Conservation (phyloP, 805 yeast genomes). For the Lachancea meyersii region DNA sequence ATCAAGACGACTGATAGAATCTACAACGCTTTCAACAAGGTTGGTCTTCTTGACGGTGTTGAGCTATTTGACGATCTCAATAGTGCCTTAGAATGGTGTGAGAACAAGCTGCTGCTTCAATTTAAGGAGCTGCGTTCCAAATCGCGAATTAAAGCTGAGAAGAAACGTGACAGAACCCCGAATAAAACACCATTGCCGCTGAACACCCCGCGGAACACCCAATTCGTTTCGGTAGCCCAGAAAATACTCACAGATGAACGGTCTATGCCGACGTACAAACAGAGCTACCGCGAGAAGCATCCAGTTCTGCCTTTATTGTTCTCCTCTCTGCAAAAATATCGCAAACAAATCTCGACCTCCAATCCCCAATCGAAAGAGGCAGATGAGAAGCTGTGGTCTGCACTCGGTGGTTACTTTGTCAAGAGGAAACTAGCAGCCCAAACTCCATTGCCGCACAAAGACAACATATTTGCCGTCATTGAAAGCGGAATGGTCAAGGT, state of each 20-base stretch:
- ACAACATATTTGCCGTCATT: conserved; percentile 45
- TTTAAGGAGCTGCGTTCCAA: conserved; percentile 33
- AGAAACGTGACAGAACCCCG: conserved; percentile 6
- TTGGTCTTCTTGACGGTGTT: conserved; percentile 63
- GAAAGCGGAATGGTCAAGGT: conserved; percentile 51
- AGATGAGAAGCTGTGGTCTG: conserved; percentile 55
- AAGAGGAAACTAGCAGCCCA: conserved; percentile 47
- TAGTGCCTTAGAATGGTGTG: conserved; percentile 94
- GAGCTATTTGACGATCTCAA: conserved; percentile 72
- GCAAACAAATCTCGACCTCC: conserved; percentile 23
- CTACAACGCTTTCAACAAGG: conserved; percentile 68
- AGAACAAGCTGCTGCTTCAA: conserved; percentile 65
- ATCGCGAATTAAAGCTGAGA: conserved; percentile 15
- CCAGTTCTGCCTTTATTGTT: conserved; percentile 28
- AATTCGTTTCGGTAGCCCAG: conserved; percentile 37
- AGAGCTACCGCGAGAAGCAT: conserved; percentile 14
- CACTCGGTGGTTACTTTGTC: conserved; percentile 50
- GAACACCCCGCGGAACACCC: conserved; percentile 39
- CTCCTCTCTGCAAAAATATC: conserved; percentile 26
- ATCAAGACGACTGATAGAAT: conserved; percentile 62
- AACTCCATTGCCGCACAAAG: conserved; percentile 33
- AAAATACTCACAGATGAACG: conserved; percentile 29
- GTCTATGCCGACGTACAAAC: conserved; percentile 19
- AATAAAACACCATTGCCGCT: conserved; percentile 17
- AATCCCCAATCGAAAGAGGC: conserved; percentile 31